Base-by-base conservation (phyloP, 495 filamentous ascomycete species). In the Lepidopterella palustris region DNA sequence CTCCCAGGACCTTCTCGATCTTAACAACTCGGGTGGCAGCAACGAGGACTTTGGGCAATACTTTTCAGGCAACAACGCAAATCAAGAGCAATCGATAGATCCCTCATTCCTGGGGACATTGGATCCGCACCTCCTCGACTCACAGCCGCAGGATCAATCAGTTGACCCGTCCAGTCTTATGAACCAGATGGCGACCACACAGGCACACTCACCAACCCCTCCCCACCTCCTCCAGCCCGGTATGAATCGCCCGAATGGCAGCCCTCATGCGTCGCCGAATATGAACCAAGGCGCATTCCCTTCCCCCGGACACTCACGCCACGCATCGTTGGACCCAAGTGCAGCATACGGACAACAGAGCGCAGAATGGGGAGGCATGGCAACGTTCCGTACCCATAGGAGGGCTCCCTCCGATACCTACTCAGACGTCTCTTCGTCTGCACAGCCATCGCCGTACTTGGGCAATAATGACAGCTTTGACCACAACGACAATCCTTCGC, bases 381-480 rank as follows among this genome's bases (percentile, higher is more conserved):
- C 75, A 75, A n/a, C n/a, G 45, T 97, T 95, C 66, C 83, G 87
- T 56, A 75, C 77, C 5, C 91, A 97, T 71, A 82, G 91, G 55
- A 81, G 90, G 68, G 82, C 87, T 32, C 88, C 92, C 0, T 97
- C 92, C 5, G 93, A 97, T 69, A 68, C 72, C 5, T 88, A 87
- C 64, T 97, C 92, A 4, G 93, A 97, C 64, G 80, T 88, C 5
- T 88, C 85, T 3, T 92, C 88, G 28, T 95, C 90, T 20, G 87
- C 82, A 0, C 81, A 85, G 8, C 84, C 84, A 28, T 97, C 92
- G 20, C 93, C 93, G 47, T 89, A 84, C 67, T 69, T 96, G 50
- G 80, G 80, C 25, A 89, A 88, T 68, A 79, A 85, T 53, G 93
- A 97, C 54, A 83, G 76, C 61, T 90, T 92, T 68, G 92, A 97